Conservation (phyloP, 73 alveolate genomes). For the Tetrahymena elliotti region DNA sequence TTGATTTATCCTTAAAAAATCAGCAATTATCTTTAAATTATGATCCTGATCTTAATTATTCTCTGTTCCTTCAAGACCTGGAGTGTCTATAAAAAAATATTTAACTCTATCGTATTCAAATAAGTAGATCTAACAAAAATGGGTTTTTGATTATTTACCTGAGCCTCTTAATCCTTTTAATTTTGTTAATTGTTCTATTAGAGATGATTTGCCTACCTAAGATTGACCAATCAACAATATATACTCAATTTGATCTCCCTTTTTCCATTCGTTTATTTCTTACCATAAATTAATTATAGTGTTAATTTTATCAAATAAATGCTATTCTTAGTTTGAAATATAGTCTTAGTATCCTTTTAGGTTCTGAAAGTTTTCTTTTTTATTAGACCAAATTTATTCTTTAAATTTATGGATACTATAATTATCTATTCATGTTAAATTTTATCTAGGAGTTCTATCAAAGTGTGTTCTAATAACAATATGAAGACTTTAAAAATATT, state of each 20-base stretch:
- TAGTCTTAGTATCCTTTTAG: not conserved
- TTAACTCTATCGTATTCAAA: not conserved
- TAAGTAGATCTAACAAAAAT: not conserved
- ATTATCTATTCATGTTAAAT: not conserved
- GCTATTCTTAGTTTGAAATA: not conserved
- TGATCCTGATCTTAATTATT: not conserved
- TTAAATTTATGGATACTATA: not conserved
- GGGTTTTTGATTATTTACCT: not conserved
- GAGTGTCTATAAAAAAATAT: not conserved
- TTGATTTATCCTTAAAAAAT: not conserved
- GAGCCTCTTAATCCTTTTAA: not conserved
- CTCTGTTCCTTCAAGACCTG: not conserved
- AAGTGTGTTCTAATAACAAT: not conserved
- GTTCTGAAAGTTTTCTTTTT: not conserved
- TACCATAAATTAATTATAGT: not conserved
- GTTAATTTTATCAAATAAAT: not conserved
- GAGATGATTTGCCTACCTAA: not conserved
- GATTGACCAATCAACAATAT: not conserved
- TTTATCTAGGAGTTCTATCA: not conserved
- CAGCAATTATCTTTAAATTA: not conserved
- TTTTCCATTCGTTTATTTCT: not conserved
- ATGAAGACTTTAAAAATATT: not conserved
- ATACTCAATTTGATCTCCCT: not conserved
- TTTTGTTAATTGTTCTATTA: not conserved
- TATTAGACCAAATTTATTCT: not conserved